These are phyloP conservation scores for Jamesozyma piceae DNA, from an alignment of 805 yeast species.

Conservation along the genomic window DNA sequence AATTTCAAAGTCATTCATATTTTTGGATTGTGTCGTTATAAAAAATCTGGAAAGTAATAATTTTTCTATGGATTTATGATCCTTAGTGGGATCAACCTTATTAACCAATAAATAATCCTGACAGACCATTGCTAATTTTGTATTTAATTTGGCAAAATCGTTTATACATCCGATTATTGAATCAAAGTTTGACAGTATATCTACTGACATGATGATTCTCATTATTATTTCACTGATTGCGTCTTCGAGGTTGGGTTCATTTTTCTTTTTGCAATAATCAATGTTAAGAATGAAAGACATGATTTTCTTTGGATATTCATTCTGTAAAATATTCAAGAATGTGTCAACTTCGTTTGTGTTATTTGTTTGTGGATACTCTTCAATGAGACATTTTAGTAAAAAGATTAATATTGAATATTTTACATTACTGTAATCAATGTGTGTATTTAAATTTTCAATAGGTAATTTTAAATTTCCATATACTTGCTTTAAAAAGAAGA, in stretches of 20 bases:
- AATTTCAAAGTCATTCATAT: slow-evolving; percentile 16
- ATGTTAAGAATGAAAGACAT: slow-evolving; percentile 29
- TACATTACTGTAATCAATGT: slow-evolving; percentile 14
- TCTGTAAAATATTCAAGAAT: slow-evolving; percentile 20
- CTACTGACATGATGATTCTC: slow-evolving; percentile 30
- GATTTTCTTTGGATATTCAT: slow-evolving; percentile 21
- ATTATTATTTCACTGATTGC: slow-evolving; percentile 28
- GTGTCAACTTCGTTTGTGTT: slow-evolving; percentile 8
- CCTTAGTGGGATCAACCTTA: slow-evolving; percentile 20
- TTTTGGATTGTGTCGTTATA: slow-evolving; percentile 20
- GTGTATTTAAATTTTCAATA: slow-evolving; percentile 7
- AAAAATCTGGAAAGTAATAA: slow-evolving; percentile 23
- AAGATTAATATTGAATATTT: slow-evolving; percentile 21
- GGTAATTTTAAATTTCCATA: slow-evolving; percentile 10
- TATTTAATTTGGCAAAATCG: slow-evolving; percentile 20
- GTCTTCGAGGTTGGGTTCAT: slow-evolving; percentile 4
- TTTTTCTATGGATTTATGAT: slow-evolving; percentile 24
- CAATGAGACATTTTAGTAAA: slow-evolving; percentile 23
- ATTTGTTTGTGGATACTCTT: slow-evolving; percentile 2
- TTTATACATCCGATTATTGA: slow-evolving; percentile 22
- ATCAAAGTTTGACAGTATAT: slow-evolving; percentile 17
- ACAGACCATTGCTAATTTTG: slow-evolving; percentile 26
- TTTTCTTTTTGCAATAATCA: slow-evolving; percentile 10
- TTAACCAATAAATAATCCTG: slow-evolving; percentile 31
- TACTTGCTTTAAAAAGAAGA: slow-evolving; percentile 16